phyloP scores from a whole-genome alignment of 371 early-diverging fungal genomes.

The Apophysomyces sp. region DNA sequence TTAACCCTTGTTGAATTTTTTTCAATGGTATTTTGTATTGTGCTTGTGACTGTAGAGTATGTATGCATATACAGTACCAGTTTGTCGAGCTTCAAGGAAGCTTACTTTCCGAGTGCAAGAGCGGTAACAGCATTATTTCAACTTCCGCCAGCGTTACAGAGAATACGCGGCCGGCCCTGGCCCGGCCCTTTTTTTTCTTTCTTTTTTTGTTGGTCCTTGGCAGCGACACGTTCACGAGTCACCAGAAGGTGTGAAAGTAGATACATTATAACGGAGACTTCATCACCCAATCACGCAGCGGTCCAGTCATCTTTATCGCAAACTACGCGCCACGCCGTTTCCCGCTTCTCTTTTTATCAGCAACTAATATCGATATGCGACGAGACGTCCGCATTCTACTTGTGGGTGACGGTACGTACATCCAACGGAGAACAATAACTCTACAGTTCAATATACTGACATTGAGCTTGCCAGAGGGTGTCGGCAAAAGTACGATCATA shows the following conservation, averaged over 20 bases:
- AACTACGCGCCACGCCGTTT: slow-evolving; percentile 3
- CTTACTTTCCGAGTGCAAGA: too few species aligned
- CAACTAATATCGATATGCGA: slow-evolving; percentile 59
- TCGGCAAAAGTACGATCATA: slow-evolving; percentile 95
- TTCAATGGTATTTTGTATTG: too few species aligned
- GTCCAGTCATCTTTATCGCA: slow-evolving; percentile 1
- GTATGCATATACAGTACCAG: too few species aligned
- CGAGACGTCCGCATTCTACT: slow-evolving; percentile 89
- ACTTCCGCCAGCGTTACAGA: not conserved
- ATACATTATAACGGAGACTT: not conserved
- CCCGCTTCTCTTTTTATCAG: slow-evolving; percentile 7
- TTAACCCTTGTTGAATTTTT: too few species aligned
- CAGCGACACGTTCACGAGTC: slow-evolving; percentile 2
- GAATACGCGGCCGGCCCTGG: not conserved
- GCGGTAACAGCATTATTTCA: not conserved
- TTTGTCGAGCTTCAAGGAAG: too few species aligned
- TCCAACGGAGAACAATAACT: not conserved
- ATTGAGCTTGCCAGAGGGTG: slow-evolving; percentile 63
- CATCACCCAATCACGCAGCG: not conserved
- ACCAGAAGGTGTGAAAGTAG: not conserved
- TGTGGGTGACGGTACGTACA: slow-evolving; percentile 83
- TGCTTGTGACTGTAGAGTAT: too few species aligned
- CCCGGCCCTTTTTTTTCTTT: not conserved
- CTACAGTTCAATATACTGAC: not conserved
- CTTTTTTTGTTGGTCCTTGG: not conserved